Conservation (phyloP, 139 green algal genomes). For the Zygnema circumcarinatum region DNA sequence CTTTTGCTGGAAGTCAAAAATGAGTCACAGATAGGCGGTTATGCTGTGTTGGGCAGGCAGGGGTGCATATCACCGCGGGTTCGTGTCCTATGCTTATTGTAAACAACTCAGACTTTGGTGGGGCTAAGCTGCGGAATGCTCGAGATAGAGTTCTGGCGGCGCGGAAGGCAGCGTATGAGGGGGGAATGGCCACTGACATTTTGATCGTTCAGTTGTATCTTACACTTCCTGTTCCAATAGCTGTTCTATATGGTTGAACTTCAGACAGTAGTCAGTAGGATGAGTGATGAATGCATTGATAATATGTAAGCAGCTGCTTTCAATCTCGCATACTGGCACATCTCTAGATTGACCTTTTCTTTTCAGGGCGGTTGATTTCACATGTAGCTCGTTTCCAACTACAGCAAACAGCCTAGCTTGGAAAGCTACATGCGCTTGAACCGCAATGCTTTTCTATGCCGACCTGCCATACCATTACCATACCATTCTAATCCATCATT, state of each 20-base stretch:
- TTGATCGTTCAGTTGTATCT: not conserved
- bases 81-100: not conserved
- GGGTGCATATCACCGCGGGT: not conserved
- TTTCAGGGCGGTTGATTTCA: not conserved
- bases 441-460: no score
- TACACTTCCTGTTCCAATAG: not conserved
- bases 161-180: not conserved
- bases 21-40: no score
- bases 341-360: not conserved
- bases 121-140: not conserved
- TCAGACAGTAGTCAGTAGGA: no score
- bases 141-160: not conserved
- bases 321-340: not conserved
- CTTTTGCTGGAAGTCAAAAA: not conserved
- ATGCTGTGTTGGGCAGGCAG: not conserved
- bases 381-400: not conserved
- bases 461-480: not conserved
- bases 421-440: no score
- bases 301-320: no score
- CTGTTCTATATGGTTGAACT: not conserved
- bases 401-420: not conserved
- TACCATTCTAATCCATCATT: not conserved
- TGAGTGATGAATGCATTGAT: no score
- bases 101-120: not conserved
- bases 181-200: not conserved